phyloP scores from a whole-genome alignment of 805 yeast species.

The Candida chauliodis region DNA sequence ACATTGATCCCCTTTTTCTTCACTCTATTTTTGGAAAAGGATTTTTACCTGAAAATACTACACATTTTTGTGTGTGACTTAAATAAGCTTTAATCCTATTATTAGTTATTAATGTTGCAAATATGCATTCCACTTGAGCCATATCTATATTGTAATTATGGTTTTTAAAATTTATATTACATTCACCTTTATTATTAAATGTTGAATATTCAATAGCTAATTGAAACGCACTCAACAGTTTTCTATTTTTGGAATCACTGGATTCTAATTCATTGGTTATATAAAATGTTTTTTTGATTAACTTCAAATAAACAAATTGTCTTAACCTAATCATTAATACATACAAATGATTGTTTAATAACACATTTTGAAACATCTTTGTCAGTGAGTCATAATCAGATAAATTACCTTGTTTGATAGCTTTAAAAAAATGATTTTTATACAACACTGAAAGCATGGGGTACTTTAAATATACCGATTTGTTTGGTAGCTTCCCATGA shows the following conservation, averaged over 20 bases:
- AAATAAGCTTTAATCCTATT: constrained; percentile 75
- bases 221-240: constrained; percentile 35
- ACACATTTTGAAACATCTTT: constrained; percentile 41
- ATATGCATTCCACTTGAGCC: constrained; percentile 63
- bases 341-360: constrained; percentile 59
- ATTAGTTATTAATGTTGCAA: constrained; percentile 61
- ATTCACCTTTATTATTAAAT: constrained; percentile 3
- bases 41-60: constrained; percentile 70
- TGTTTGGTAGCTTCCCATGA: constrained; percentile 45
- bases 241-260: constrained; percentile 17
- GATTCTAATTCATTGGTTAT: constrained; percentile 14
- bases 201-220: constrained; percentile 38
- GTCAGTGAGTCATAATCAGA: constrained; percentile 45
- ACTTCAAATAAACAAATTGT: constrained; percentile 45
- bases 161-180: constrained; percentile 7
- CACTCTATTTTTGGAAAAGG: constrained; percentile 54
- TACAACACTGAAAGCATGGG: constrained; percentile 44
- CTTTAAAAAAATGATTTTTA: constrained; percentile 41
- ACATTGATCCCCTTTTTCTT: too few relatives aligned
- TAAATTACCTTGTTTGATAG: constrained; percentile 56
- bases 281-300: constrained; percentile 40
- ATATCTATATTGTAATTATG: constrained; percentile 13
- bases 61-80: constrained; percentile 68
- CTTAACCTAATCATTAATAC: constrained; percentile 53
- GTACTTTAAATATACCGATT: constrained; percentile 33